Conservation (phyloP, 2,329 filamentous ascomycete genomes). For the Exophiala viscosa region DNA sequence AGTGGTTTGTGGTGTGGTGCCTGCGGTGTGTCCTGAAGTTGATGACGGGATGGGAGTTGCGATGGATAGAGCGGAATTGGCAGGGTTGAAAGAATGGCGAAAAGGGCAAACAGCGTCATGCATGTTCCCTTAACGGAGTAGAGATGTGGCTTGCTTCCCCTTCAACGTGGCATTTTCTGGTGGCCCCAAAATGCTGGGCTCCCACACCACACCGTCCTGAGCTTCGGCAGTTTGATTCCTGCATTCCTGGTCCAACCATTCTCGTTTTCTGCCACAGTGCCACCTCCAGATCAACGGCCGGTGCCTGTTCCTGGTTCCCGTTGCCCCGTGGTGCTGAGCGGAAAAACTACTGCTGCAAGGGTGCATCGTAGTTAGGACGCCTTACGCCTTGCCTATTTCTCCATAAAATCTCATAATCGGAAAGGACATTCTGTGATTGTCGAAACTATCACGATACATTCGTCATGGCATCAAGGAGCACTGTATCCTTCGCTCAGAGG, state of each 20-base stretch:
- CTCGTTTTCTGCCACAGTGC: neutral
- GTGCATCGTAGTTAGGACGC: neutral
- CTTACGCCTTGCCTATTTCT: no score
- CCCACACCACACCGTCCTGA: neutral
- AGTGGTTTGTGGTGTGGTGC: neutral
- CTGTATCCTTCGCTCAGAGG: slow-evolving; percentile 38
- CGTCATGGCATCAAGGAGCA: slow-evolving; percentile 44
- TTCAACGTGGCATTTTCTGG: slow-evolving; percentile 3
- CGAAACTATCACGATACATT: neutral
- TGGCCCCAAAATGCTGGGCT: neutral
- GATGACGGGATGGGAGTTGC: neutral
- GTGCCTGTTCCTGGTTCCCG: slow-evolving; percentile 14
- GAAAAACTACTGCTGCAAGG: neutral
- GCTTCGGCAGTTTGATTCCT: neutral
- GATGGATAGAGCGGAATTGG: neutral
- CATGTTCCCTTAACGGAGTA: neutral
- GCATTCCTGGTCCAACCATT: slow-evolving; percentile 11
- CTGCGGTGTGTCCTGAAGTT: no score
- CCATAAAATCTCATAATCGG: no score
- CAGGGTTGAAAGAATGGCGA: neutral
- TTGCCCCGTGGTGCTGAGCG: neutral
- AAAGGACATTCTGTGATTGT: no score
- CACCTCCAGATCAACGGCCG: slow-evolving; percentile 5
- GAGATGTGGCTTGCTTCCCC: neutral
- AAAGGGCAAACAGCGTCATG: slow-evolving; percentile 3